Conservation (phyloP, 2,329 filamentous ascomycete species). For the Cercospora sesami region DNA sequence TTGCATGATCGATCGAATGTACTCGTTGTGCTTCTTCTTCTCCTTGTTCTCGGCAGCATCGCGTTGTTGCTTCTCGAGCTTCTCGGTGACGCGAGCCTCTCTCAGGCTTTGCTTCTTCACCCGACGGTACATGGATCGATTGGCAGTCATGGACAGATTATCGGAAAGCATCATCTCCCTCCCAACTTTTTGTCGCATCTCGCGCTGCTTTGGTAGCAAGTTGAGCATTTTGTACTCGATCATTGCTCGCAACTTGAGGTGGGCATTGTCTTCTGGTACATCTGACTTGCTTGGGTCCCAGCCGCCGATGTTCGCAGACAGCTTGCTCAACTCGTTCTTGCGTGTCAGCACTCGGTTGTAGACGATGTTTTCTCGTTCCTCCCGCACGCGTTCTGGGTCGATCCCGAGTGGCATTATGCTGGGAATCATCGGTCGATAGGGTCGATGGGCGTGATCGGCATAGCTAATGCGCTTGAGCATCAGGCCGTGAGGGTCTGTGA, state of each 20-base stretch:
- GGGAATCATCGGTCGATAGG: slow-evolving; percentile 76
- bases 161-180: slow-evolving; percentile 93
- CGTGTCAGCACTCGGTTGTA: slow-evolving; percentile 88
- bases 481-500: slow-evolving; percentile 69
- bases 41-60: slow-evolving; percentile 94
- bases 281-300: slow-evolving; percentile 77
- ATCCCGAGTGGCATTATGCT: slow-evolving; percentile 86
- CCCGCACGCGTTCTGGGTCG: slow-evolving; percentile 79
- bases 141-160: slow-evolving; percentile 95
- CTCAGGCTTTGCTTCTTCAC: slow-evolving; percentile 97
- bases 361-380: slow-evolving; percentile 82
- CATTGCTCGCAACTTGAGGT: slow-evolving; percentile 80
- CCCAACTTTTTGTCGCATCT: slow-evolving; percentile 81
- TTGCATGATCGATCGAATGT: slow-evolving; percentile 79
- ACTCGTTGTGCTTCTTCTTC: slow-evolving; percentile 95
- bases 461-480: slow-evolving; percentile 68
- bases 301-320: slow-evolving; percentile 81
- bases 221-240: slow-evolving; percentile 94
- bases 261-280: slow-evolving; percentile 70
- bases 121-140: slow-evolving; percentile 83
- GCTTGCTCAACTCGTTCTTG: slow-evolving; percentile 76
- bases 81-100: slow-evolving; percentile 96
- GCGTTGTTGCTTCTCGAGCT: slow-evolving; percentile 97
- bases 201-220: slow-evolving; percentile 83
- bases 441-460: slow-evolving; percentile 72